Percentiles rank a stretch among this genome's conserved stretches.
Evolutionary conservation across 208 protist genomes (phyloP).

Genomic region (Vickermania spadyakhi): DNA sequence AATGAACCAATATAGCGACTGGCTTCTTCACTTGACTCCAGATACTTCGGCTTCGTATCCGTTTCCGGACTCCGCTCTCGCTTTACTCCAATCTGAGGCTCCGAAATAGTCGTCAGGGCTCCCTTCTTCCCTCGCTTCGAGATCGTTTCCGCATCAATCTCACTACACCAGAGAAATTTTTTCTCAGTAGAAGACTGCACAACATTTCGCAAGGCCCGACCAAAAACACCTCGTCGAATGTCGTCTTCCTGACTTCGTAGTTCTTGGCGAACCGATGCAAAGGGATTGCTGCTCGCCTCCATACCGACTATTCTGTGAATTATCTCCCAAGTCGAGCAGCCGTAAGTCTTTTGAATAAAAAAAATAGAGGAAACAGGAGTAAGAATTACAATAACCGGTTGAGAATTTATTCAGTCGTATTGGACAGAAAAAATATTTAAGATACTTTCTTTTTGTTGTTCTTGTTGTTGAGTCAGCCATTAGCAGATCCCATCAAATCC

Average conservation of each 20-base stretch:
- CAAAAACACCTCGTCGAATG: constrained; percentile 83
- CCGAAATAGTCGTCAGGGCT: not conserved
- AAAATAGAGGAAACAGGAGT: too few species aligned
- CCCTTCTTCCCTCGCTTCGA: constrained; percentile 10
- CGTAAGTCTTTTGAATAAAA: too few species aligned
- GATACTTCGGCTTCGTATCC: not conserved
- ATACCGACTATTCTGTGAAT: too few species aligned
- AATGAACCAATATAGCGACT: constrained; percentile 59
- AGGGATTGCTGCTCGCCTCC: too few species aligned
- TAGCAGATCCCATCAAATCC: too few species aligned
- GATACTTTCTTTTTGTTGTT: too few species aligned
- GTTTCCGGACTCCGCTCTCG: not conserved
- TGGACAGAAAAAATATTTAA: too few species aligned
- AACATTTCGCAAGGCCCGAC: constrained; percentile 40
- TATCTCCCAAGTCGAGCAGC: too few species aligned
- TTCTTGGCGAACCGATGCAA: constrained; percentile 38
- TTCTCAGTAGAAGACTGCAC: constrained; percentile 22
- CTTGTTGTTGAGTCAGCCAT: too few species aligned
- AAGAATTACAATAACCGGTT: too few species aligned
- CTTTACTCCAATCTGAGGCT: not conserved
- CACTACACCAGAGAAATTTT: constrained; percentile 43
- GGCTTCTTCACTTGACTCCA: constrained; percentile 19
- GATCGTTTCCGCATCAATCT: constrained; percentile 34
- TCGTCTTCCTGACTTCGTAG: constrained; percentile 79
- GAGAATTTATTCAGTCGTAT: too few species aligned